Conservation (phyloP, 2,329 filamentous ascomycete species). For the Alternaria conjuncta region DNA sequence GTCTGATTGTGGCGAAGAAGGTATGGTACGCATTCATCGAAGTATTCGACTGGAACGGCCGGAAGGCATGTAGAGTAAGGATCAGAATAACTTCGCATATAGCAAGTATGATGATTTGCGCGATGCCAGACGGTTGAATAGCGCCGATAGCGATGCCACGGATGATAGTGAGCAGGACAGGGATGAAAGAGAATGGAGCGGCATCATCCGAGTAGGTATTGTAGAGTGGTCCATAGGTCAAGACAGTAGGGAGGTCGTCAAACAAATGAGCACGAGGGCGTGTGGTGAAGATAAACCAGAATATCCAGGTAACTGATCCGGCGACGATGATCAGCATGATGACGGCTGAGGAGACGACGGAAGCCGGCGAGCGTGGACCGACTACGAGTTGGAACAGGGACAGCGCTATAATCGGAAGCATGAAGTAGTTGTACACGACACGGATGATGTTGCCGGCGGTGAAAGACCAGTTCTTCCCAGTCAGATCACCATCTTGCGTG, state of each 20-base stretch:
- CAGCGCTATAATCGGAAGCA: constrained; percentile 83
- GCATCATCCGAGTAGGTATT: constrained; percentile 97
- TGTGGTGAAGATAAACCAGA: constrained; percentile 79
- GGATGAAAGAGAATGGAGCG: constrained; percentile 86
- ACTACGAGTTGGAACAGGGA: constrained; percentile 92
- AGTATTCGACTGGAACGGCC: constrained; percentile 86
- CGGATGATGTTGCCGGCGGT: constrained; percentile 66
- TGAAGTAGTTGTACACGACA: constrained; percentile 89
- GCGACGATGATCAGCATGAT: constrained; percentile 76
- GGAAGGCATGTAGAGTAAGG: constrained; percentile 85
- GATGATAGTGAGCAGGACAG: constrained; percentile 81
- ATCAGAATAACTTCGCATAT: constrained; percentile 94
- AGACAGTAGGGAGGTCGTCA: constrained; percentile 87
- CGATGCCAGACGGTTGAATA: constrained; percentile 89
- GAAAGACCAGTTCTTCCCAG: constrained; percentile 91
- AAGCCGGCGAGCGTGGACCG: constrained; percentile 69
- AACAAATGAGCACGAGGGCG: constrained; percentile 87
- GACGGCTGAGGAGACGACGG: constrained; percentile 75
- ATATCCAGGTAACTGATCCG: constrained; percentile 77
- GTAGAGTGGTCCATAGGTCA: constrained; percentile 91
- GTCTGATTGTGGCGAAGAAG: constrained; percentile 78
- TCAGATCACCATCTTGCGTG: constrained; percentile 82
- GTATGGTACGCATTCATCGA: constrained; percentile 98
- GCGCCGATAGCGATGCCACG: constrained; percentile 91
- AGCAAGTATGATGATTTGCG: constrained; percentile 88